Conservation (phyloP, 768 basidiomycete species). For the Grammothele lineata region DNA sequence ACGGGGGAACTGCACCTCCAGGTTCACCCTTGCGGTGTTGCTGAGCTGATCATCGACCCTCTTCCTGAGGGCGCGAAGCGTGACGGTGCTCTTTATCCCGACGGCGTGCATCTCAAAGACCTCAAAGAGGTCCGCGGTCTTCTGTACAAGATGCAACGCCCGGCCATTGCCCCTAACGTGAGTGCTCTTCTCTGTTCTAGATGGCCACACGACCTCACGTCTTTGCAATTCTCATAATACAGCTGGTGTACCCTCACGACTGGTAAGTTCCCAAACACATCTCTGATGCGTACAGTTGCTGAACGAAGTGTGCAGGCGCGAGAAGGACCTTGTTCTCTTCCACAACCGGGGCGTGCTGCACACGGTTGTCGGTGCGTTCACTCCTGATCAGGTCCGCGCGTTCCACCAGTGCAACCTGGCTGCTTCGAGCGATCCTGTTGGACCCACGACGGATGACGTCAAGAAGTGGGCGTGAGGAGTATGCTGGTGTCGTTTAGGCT, state of each 20-base stretch:
- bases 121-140: constrained; percentile 67
- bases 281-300: background rate
- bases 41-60: constrained; percentile 65
- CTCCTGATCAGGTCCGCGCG: constrained; percentile 58
- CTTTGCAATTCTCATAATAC: background rate
- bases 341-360: constrained; percentile 83
- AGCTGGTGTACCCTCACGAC: constrained; percentile 87
- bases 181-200: constrained; percentile 18
- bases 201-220: constrained; percentile 8
- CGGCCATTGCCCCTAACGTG: constrained; percentile 78
- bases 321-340: constrained; percentile 77
- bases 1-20: constrained; percentile 83
- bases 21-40: constrained; percentile 79
- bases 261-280: constrained; percentile 43
- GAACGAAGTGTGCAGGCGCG: constrained; percentile 30
- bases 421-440: constrained; percentile 64
- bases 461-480: constrained; percentile 50
- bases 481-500: no score
- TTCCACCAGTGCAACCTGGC: constrained; percentile 92
- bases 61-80: constrained; percentile 56
- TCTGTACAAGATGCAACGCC: constrained; percentile 83
- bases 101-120: constrained; percentile 74
- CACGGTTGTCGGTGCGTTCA: constrained; percentile 75
- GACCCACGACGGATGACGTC: constrained; percentile 66
- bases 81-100: constrained; percentile 72